Base-by-base conservation (phyloP, 495 filamentous ascomycete genomes). In the Podospora anserina region DNA sequence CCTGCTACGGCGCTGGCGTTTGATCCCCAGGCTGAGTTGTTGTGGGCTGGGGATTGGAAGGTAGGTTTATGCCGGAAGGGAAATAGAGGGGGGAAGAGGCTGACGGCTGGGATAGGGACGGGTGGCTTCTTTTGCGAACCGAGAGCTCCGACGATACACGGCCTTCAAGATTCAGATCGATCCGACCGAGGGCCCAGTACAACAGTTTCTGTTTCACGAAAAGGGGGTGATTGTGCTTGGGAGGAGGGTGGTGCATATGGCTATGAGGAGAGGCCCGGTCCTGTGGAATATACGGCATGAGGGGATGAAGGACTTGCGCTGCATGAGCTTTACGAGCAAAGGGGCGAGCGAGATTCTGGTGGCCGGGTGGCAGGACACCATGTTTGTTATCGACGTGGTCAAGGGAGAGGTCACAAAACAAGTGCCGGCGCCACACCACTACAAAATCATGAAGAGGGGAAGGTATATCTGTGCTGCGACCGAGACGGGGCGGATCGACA, bases 261-360 rank as follows among this genome's bases (percentile, higher is more conserved):
- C 93, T 15, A 85, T 84, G 34, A 85, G 96, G 56, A 85, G 92
- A 66, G 94, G 94, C 2, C 80, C 91, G 70, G 87, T 93, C 59
- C 82, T 92, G 80, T 98, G 94, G 94, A 91, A 97, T 77, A 80
- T 97, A 66, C 81, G 84, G 81, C 90, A 82, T 70, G 89, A 61
- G 13, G 88, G 89, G 62, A 96, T 98, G 88, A 84, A 84, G 63
- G 90, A 97, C 69, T 82, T 97, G 61, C 87, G 86, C 56, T 96
- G 95, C 78, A 97, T 98, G 92, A 93, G 90, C 74, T 97, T 96
- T 76, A 93, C 93, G 5, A 92, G 90, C 23, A 92, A 92, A 73
- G 89, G 88, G 5, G 90, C 90, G 28, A 84, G 84, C 6, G 90
- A 96, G 70, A 88, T 98, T 28, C 82, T 99, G 2, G 90, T 94